Evolutionary conservation across 352 stramenopile genomes (phyloP).

Genomic region (Globisporangium perplexum): DNA sequence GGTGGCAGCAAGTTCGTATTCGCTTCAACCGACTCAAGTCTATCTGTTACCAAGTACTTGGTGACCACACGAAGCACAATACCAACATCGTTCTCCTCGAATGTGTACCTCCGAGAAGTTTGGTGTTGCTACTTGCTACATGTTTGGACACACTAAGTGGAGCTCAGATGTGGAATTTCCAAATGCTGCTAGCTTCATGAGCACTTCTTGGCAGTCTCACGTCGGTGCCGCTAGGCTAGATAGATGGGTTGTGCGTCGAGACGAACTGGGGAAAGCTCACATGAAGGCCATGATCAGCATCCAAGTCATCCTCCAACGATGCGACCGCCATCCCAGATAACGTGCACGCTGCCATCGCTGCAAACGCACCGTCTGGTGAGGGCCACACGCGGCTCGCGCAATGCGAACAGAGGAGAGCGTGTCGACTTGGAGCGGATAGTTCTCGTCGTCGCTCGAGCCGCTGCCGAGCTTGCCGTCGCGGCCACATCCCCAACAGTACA

Average conservation of each 20-base stretch:
- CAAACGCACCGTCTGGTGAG: conserved; percentile 48
- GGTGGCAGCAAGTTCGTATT: too few relatives aligned
- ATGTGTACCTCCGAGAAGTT: too few relatives aligned
- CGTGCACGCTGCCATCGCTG: not conserved
- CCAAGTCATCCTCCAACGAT: not conserved
- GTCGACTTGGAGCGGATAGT: conserved; percentile 36
- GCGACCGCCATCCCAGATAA: not conserved
- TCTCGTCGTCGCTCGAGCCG: conserved; percentile 47
- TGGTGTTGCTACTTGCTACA: too few relatives aligned
- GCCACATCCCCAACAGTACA: conserved; percentile 70
- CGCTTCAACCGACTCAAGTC: too few relatives aligned
- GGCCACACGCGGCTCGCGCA: conserved; percentile 42
- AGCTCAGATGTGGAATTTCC: too few relatives aligned
- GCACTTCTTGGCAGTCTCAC: too few relatives aligned
- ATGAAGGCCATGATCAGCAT: not conserved
- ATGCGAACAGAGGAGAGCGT: conserved; percentile 55
- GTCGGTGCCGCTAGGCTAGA: not conserved
- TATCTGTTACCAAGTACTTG: too few relatives aligned
- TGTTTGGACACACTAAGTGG: too few relatives aligned
- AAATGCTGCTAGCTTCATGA: too few relatives aligned
- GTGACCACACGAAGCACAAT: too few relatives aligned
- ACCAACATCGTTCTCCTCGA: too few relatives aligned
- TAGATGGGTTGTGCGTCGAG: conserved; percentile 1
- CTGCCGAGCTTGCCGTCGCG: conserved; percentile 68
- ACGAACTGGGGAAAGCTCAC: not conserved